These are phyloP conservation scores for Yarrowia sp. DNA, from an alignment of 805 yeast species.

Conservation along the genomic window DNA sequence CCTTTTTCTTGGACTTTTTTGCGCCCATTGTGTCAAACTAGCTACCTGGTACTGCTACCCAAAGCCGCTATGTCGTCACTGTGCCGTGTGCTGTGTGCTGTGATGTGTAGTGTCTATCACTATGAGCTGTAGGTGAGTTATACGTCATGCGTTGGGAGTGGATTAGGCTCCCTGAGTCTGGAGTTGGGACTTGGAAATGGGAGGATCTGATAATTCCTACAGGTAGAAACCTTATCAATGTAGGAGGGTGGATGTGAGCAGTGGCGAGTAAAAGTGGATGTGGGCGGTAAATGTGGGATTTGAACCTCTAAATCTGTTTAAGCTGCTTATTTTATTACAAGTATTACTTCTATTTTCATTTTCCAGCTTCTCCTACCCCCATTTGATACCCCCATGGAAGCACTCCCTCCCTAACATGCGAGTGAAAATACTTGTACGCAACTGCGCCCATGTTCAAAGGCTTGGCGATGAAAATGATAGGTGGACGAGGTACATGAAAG, in stretches of 20 bases:
- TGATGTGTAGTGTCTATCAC: background rate
- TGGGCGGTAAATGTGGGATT: too few species aligned
- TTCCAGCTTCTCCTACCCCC: too few species aligned
- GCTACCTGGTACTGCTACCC: too few species aligned
- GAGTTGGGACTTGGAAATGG: background rate
- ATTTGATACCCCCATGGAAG: too few species aligned
- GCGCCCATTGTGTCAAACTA: conserved; percentile 18
- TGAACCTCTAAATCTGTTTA: too few species aligned
- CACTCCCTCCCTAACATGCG: too few species aligned
- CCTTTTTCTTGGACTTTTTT: conserved; percentile 34
- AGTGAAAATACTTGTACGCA: conserved; percentile 7
- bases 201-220: conserved; percentile 22
- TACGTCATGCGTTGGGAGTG: conserved; percentile 31
- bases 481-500: background rate
- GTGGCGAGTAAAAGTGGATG: too few species aligned
- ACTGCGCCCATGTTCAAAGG: background rate
- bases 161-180: background rate
- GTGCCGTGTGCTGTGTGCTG: too few species aligned
- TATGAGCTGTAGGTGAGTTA: background rate
- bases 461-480: conserved; percentile 20
- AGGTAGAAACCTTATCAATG: background rate
- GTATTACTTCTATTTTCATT: too few species aligned
- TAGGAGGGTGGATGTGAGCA: too few species aligned
- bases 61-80: too few species aligned
- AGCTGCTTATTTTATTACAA: too few species aligned